These are phyloP conservation scores for Paraphaeosphaeria minitans DNA, from an alignment of 2,329 filamentous ascomycete species.

Conservation along the genomic window DNA sequence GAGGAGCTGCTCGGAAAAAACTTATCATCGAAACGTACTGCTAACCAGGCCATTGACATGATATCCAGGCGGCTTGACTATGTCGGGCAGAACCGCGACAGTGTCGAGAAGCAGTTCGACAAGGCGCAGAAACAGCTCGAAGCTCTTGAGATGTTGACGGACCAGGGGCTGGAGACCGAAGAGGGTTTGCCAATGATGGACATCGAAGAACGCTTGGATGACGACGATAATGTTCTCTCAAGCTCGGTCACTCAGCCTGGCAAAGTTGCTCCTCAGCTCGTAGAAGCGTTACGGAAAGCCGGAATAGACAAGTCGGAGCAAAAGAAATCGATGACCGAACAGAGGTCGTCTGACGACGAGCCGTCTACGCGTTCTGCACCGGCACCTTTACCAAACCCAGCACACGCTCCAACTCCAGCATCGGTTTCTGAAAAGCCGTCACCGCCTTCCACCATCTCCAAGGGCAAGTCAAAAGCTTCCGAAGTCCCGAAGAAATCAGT, in stretches of 20 bases:
- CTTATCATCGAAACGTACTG: slow-evolving; percentile 54
- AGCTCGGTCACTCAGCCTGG: slow-evolving; percentile 61
- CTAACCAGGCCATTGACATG: slow-evolving; percentile 68
- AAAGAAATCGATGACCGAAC: slow-evolving; percentile 17
- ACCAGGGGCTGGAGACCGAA: slow-evolving; percentile 67
- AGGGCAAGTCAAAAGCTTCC: slow-evolving; percentile 1
- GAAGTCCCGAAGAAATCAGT: slow-evolving; percentile 60
- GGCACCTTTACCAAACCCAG: background rate
- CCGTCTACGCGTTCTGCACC: background rate
- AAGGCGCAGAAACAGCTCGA: slow-evolving; percentile 72
- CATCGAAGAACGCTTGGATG: slow-evolving; percentile 90
- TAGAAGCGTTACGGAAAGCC: slow-evolving; percentile 77
- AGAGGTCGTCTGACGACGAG: background rate
- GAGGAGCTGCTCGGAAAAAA: slow-evolving; percentile 58
- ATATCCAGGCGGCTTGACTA: slow-evolving; percentile 84
- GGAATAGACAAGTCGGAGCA: slow-evolving; percentile 58
- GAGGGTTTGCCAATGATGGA: slow-evolving; percentile 81
- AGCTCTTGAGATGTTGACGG: slow-evolving; percentile 59
- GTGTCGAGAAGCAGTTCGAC: slow-evolving; percentile 74
- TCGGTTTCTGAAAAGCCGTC: background rate
- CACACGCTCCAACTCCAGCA: background rate
- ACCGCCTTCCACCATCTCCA: background rate
- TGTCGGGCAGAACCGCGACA: slow-evolving; percentile 78
- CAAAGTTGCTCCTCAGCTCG: slow-evolving; percentile 68
- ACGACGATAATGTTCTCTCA: slow-evolving; percentile 81